These are phyloP conservation scores for Talaromyces ruber DNA, from an alignment of 495 filamentous ascomycete genomes.

Conservation along the genomic window DNA sequence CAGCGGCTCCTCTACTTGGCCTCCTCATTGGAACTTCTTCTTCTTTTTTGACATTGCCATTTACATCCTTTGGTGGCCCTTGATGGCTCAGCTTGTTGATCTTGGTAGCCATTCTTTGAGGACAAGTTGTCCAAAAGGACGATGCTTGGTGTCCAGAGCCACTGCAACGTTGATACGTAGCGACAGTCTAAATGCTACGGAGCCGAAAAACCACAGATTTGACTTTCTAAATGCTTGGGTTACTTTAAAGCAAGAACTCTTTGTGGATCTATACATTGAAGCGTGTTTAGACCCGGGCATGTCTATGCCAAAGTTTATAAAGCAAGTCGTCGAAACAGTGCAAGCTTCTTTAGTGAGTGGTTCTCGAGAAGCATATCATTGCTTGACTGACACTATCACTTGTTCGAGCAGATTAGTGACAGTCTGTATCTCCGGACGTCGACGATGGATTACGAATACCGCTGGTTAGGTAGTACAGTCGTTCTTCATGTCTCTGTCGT, in stretches of 20 bases:
- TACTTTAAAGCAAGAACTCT: background rate
- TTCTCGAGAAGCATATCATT: background rate
- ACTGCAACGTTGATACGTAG: background rate
- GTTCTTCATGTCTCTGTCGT: background rate
- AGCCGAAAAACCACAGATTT: background rate
- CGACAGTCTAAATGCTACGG: background rate
- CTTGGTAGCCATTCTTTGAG: background rate
- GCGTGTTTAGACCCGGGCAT: background rate
- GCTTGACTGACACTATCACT: background rate
- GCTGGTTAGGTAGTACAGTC: background rate
- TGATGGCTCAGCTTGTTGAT: conserved; percentile 2
- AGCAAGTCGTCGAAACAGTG: background rate
- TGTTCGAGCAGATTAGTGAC: background rate
- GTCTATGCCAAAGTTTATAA: background rate
- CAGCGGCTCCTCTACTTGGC: background rate
- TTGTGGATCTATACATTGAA: background rate
- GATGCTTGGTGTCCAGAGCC: background rate
- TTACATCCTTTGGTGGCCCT: background rate
- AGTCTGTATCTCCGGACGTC: background rate
- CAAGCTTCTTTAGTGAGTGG: background rate
- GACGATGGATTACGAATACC: background rate
- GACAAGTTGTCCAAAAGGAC: background rate
- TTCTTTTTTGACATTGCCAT: background rate
- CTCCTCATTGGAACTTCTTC: background rate
- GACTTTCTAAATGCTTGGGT: background rate